Conservation (phyloP, 495 filamentous ascomycete genomes). For the Terfezia boudieri region DNA sequence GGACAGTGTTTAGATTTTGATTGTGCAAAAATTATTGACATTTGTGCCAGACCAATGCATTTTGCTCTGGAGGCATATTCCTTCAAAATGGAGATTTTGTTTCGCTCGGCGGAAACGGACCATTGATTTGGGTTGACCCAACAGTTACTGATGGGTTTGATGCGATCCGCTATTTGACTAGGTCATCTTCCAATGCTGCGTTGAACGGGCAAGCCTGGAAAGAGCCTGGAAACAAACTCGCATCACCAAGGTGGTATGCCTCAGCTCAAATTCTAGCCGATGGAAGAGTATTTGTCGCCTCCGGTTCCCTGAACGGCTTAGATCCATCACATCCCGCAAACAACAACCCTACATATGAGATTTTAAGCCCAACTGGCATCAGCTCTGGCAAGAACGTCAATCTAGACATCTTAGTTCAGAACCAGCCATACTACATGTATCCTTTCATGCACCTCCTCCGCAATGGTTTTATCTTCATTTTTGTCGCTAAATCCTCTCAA, state of each 20-base stretch:
- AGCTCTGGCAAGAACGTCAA: constrained; percentile 24
- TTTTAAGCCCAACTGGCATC: constrained; percentile 26
- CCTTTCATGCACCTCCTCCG: constrained; percentile 37
- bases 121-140: constrained; percentile 30
- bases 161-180: constrained; percentile 31
- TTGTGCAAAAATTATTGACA: not conserved
- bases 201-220: constrained; percentile 31
- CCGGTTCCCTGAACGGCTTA: constrained; percentile 37
- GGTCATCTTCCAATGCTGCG: constrained; percentile 26
- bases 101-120: constrained; percentile 35
- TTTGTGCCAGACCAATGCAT: constrained; percentile 31
- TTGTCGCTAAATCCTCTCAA: constrained; percentile 32
- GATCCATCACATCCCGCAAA: constrained; percentile 32
- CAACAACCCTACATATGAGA: constrained; percentile 41
- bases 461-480: constrained; percentile 35
- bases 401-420: constrained; percentile 31
- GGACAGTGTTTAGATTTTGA: not conserved
- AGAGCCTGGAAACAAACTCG: constrained; percentile 34
- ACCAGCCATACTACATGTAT: constrained; percentile 46
- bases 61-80: constrained; percentile 39
- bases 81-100: constrained; percentile 33
- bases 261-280: constrained; percentile 36
- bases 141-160: constrained; percentile 37
- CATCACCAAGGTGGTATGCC: constrained; percentile 36
- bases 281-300: constrained; percentile 35